Base-by-base conservation (phyloP, 2,329 filamentous ascomycete genomes). In the Sporothrix globosa region DNA sequence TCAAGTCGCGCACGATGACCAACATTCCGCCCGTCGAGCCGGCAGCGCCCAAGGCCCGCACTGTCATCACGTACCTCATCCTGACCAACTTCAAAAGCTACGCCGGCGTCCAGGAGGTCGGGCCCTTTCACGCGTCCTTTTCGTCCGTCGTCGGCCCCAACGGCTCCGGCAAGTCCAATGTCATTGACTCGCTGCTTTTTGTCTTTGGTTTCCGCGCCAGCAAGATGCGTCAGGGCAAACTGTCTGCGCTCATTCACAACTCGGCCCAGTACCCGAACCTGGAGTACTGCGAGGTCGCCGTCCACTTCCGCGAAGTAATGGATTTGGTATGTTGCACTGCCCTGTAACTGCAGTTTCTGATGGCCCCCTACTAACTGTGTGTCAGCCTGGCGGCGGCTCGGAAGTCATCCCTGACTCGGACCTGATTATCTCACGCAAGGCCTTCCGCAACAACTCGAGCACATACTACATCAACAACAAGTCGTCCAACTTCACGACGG, bases 31-130 rank as follows among this genome's bases (percentile, higher is more conserved):
- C 92, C 2, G 69, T 73, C 56, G 92, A 97, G 78, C 88, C 92
- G 34, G 87, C 86, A 0, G 89, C 87, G 0, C 92, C 93, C 1
- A 97, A 94, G 79, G 84, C 93, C 68, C 91, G 96, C 68, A 94
- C 96, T 74, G 95, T 98, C 69, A 95, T 99, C 74, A 96, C 92
- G 21, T 93, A 97, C 78, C 84, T 99, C 65, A 90, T 97, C 72
- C 85, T 99, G 75, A 96, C 88, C 74, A 99, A 99, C 81, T 99
- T 99, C 88, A 99, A 99, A 83, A 98, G 95, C 82, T 99, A 99
- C 79, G 96, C 96, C 19, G 96, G 96, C 4, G 86, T 92, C 73
- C 96, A 99, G 79, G 91, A 97, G 81, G 96, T 99, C 71, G 96
- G 96, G 0, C 96, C 96, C 0, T 99, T 99, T 79, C 96, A 99